phyloP scores from a whole-genome alignment of 2,329 filamentous ascomycete species.

The Arthrobotrys sinensis region DNA sequence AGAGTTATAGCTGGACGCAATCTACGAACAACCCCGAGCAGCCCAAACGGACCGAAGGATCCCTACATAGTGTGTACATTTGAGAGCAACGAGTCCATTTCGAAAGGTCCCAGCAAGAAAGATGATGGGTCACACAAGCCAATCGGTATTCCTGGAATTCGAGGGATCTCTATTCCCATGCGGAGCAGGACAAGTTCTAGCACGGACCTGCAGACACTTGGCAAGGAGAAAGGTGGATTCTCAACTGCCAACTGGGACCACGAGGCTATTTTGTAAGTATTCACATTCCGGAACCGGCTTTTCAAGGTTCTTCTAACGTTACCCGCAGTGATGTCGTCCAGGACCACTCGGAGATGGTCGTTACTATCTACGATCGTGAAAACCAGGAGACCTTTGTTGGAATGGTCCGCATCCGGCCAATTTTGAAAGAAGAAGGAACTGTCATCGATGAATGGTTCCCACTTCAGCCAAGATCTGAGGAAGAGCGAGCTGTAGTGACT shows the following conservation, averaged over 20 bases:
- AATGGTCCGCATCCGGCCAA: constrained; percentile 85
- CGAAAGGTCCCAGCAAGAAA: constrained; percentile 79
- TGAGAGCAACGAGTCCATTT: constrained; percentile 96
- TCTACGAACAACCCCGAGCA: constrained; percentile 76
- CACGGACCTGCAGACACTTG: constrained; percentile 79
- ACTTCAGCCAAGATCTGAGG: constrained; percentile 81
- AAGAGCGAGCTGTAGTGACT: constrained; percentile 81
- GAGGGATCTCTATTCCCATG: constrained; percentile 93
- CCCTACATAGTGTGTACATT: constrained; percentile 98
- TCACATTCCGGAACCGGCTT: constrained; percentile 27
- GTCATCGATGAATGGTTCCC: constrained; percentile 88
- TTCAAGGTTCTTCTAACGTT: constrained; percentile 65
- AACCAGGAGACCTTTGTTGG: constrained; percentile 92
- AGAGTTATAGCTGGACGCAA: constrained; percentile 89
- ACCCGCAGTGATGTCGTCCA: constrained; percentile 86
- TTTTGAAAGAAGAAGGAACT: constrained; percentile 77
- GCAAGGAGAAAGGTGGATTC: constrained; percentile 73
- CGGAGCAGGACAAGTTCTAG: constrained; percentile 96
- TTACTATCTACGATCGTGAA: constrained; percentile 91
- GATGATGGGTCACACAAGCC: constrained; percentile 72
- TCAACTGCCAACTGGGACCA: constrained; percentile 96
- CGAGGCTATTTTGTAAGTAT: constrained; percentile 89
- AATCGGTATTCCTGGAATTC: constrained; percentile 79
- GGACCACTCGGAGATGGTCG: constrained; percentile 88
- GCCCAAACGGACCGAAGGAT: constrained; percentile 72